A percentile compares a stretch with the other conserved stretches of the same genome.
These are phyloP conservation scores for Sextonia rubra DNA, from an alignment of 164 flowering plant species.

Conservation along the genomic window DNA sequence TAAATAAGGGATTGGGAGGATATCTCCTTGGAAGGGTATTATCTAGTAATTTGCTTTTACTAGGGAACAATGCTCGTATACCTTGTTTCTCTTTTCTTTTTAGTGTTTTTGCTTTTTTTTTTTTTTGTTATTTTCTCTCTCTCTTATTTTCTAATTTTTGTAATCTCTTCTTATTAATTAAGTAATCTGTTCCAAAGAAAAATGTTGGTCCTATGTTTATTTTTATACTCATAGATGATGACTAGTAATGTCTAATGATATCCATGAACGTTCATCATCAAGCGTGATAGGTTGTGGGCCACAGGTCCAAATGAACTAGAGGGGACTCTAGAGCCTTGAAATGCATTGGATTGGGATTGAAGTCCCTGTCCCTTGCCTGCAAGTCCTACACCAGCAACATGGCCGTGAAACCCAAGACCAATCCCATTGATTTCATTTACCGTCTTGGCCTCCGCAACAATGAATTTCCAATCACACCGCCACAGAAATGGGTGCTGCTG, in stretches of 20 bases:
- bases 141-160: too few relatives aligned
- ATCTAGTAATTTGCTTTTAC: too few relatives aligned
- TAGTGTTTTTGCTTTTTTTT: too few relatives aligned
- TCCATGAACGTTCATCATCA: slow-evolving; percentile 14
- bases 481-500: slow-evolving; percentile 24
- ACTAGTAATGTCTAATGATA: slow-evolving; percentile 8
- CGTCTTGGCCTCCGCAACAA: slow-evolving; percentile 24
- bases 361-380: slow-evolving; percentile 4
- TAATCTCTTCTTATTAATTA: too few relatives aligned
- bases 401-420: slow-evolving; percentile 38
- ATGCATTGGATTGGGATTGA: slow-evolving; percentile 16
- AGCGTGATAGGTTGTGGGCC: slow-evolving; percentile 4
- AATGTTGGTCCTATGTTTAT: slow-evolving; percentile 30
- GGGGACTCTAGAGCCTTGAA: slow-evolving; percentile 24
- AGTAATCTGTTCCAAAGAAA: too few relatives aligned
- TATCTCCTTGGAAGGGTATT: too few relatives aligned
- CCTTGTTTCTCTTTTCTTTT: too few relatives aligned
- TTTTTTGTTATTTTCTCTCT: too few relatives aligned
- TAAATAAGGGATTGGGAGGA: too few relatives aligned
- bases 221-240: slow-evolving; percentile 38
- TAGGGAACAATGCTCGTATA: too few relatives aligned
- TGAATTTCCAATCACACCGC: slow-evolving; percentile 4
- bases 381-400: slow-evolving; percentile 15
- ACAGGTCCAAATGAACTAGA: slow-evolving; percentile 6
- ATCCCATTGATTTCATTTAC: slow-evolving; percentile 19